Evolutionary conservation across 2,329 filamentous ascomycete species (phyloP), one percentile per base, ranked within the genome.

Genomic region (Alternaria sp.): DNA sequence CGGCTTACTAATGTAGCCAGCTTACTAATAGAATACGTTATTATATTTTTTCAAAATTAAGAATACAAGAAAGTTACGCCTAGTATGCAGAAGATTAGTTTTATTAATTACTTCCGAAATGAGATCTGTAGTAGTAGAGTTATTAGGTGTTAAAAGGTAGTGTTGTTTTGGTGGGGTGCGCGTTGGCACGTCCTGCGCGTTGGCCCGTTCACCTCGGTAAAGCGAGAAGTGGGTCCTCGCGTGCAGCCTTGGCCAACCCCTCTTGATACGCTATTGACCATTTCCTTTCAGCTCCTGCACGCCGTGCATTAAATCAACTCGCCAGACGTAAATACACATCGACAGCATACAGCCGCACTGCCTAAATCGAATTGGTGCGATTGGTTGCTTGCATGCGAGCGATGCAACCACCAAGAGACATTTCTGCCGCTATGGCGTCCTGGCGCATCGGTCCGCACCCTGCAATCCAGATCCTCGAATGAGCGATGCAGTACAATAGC

Each of bases 231-330:
- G 14, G 9, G 37, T 6, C 10, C 14, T 23, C 21, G 11, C 21
- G 13, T 26, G 34, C 46, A 31, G 33, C 46, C 46, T 50, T 50
- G 46, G 46, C 28, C 13, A 33, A 33, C 28, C n/a, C 24, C 13
- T n/a, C 33, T 4, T 21, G n/a, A 17, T 21, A 29, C 10, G 29
- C 26, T 29, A 10, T 9, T n/a, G 8, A 10, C 36, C 7, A 13
- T 39, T 36, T 26, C 14, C 10, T 17, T 33, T 21, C n/a, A 41
- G n/a, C n/a, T 31, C 49, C 34, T 36, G 37, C n/a, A 26, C 17
- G 24, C 9, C 14, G 13, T 21, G 33, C 33, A 36, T 26, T 11
- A 26, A 50, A 37, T 36, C 33, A 48, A 13, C 21, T 21, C 26
- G 11, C 21, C 36, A 9, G 21, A 6, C 49, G 24, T 26, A 24